Conservation (phyloP, 148 eudicot genomes). For the Euryodendron excelsum region DNA sequence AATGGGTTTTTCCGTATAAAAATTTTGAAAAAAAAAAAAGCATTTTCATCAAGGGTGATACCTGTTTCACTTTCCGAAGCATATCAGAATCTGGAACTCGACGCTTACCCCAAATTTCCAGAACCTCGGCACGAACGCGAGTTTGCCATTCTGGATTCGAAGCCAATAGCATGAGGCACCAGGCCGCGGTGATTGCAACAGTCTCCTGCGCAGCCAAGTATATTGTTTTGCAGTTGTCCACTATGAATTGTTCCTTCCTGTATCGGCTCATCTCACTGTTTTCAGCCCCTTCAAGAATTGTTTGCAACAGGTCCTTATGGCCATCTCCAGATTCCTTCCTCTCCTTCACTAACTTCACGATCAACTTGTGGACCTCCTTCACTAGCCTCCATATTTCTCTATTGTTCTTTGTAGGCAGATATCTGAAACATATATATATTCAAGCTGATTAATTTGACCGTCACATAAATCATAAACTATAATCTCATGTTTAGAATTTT, state of each 20-base stretch:
- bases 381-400: conserved; percentile 11
- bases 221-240: conserved; percentile 21
- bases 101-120: conserved; percentile 9
- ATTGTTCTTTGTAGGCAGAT: conserved; percentile 13
- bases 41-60: too few relatives aligned
- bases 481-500: too few relatives aligned
- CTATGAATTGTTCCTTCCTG: conserved; percentile 8
- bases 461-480: too few relatives aligned
- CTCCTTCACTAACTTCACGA: conserved; percentile 9
- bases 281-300: conserved; percentile 3
- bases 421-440: background rate
- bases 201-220: conserved; percentile 21
- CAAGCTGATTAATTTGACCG: too few relatives aligned
- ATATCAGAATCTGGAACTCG: conserved; percentile 15
- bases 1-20: too few relatives aligned
- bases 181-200: background rate
- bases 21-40: too few relatives aligned
- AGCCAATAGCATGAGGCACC: conserved; percentile 20
- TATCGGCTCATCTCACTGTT: background rate
- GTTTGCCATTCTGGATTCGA: conserved; percentile 17
- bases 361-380: conserved; percentile 10
- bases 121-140: conserved; percentile 17
- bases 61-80: too few relatives aligned
- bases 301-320: conserved; percentile 14
- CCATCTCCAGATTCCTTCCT: conserved; percentile 4